Evolutionary conservation across 805 yeast genomes (phyloP), one percentile per base, ranked within the genome.

Genomic region (Candida stauntonica): DNA sequence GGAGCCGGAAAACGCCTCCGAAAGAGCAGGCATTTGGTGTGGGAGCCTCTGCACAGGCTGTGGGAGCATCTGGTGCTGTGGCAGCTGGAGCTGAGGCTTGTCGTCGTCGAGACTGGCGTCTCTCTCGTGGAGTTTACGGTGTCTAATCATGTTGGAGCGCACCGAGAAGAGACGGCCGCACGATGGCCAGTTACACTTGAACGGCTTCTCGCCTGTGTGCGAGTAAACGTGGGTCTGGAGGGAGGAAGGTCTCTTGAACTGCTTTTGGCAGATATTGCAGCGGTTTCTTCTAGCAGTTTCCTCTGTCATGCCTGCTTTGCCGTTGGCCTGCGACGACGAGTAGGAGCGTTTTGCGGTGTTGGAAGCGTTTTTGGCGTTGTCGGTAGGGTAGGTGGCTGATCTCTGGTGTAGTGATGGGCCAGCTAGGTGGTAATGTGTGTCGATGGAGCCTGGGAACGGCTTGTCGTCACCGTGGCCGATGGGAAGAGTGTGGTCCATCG

Each of bases 131-230:
- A 85, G 69, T 54, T 77, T 76, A 46, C 75, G 72, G 59, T 87
- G 96, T 44, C 96, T 68, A 5, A 82, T 77, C 78, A 87, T 77
- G 54, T 87, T 89, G 29, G 86, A 77, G 54, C 86, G 75, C 16
- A 89, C 88, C 14, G 81, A 76, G 56, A 87, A 87, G 4, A 72
- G 52, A 51, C 81, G 77, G 0, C 75, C 77, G 60, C 96, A 87
- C 15, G 72, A 75, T 1, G 64, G 64, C 77, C 84, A 81, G 13
- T 65, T 58, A 56, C 87, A 81, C 39, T 63, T 62, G 54, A 76
- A 81, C 7, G 88, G 88, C 48, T 80, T 81, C 52, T 79, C 87
- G n/a, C 88, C 88, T 0, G 87, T 81, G 57, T 87, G 96, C 6
- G 85, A 81, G 47, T 86, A 75, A 47, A 73, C 67, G 60, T 87